These are phyloP conservation scores for Phytophthora nicotianae DNA, from an alignment of 352 stramenopile species.

Conservation along the genomic window DNA sequence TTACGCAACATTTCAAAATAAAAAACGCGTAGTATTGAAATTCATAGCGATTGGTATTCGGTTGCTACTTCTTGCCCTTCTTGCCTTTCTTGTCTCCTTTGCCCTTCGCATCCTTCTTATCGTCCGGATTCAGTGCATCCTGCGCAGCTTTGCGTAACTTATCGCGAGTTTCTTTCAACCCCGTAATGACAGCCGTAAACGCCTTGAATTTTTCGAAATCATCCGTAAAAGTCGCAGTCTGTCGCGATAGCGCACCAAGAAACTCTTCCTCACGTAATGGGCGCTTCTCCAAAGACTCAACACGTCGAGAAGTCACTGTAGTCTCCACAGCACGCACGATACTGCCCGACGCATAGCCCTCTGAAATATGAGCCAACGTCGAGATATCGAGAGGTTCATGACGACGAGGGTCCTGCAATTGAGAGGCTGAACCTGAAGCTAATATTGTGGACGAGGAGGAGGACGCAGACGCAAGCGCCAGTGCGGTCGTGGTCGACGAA, in stretches of 20 bases:
- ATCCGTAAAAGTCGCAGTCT: conserved; percentile 67
- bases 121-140: conserved; percentile 63
- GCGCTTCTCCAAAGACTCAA: conserved; percentile 81
- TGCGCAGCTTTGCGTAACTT: conserved; percentile 66
- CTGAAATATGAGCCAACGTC: conserved; percentile 90
- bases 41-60: conserved; percentile 24
- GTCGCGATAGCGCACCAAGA: conserved; percentile 69
- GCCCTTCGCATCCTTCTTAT: conserved; percentile 65
- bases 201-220: conserved; percentile 80
- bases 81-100: conserved; percentile 72
- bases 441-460: conserved; percentile 16
- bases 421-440: conserved; percentile 6
- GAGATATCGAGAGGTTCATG: conserved; percentile 81
- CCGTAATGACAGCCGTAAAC: conserved; percentile 77
- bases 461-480: conserved; percentile 30
- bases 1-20: conserved; percentile 6
- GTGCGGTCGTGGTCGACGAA: conserved; percentile 18
- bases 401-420: conserved; percentile 21
- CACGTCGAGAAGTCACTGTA: conserved; percentile 80
- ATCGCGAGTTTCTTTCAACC: conserved; percentile 74
- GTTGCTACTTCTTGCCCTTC: conserved; percentile 55
- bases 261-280: conserved; percentile 89
- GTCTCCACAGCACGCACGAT: conserved; percentile 80
- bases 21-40: conserved; percentile 27
- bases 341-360: conserved; percentile 89